phyloP scores from a whole-genome alignment of 202 grass and related monocot genomes.

The Carex arenaria region DNA sequence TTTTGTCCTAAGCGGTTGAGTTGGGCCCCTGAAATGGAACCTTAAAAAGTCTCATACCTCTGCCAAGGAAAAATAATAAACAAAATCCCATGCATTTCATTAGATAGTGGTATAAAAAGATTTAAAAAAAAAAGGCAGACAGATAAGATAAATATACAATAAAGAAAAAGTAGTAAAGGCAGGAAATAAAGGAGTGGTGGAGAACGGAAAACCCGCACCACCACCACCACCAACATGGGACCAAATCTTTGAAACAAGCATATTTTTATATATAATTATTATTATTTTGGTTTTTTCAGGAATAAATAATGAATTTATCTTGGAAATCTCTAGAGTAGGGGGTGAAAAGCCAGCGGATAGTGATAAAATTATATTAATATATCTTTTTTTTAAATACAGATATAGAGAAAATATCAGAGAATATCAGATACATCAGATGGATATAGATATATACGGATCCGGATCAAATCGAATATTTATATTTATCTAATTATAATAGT shows the following conservation, averaged over 20 bases:
- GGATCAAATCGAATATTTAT: no score
- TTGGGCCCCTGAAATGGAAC: background rate
- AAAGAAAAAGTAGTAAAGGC: slow-evolving; percentile 9
- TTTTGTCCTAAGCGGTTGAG: background rate
- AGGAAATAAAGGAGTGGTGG: background rate
- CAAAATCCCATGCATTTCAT: background rate
- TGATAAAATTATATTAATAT: no score
- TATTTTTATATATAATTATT: background rate
- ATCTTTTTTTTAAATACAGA: no score
- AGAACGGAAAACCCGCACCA: slow-evolving; percentile 8
- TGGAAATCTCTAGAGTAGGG: no score
- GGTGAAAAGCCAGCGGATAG: no score
- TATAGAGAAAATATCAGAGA: no score
- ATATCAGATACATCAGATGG: no score
- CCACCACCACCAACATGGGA: background rate
- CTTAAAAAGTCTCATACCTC: background rate
- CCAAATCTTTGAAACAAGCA: background rate
- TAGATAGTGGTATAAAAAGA: background rate
- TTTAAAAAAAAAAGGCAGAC: background rate
- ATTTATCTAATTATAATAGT: no score
- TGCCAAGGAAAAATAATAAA: background rate
- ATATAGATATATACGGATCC: no score
- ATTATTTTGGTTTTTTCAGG: background rate
- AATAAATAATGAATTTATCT: slow-evolving; percentile 1
- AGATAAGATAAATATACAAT: background rate